Conservation (phyloP, 305 asterid genomes). For the Coffea humblotiana region DNA sequence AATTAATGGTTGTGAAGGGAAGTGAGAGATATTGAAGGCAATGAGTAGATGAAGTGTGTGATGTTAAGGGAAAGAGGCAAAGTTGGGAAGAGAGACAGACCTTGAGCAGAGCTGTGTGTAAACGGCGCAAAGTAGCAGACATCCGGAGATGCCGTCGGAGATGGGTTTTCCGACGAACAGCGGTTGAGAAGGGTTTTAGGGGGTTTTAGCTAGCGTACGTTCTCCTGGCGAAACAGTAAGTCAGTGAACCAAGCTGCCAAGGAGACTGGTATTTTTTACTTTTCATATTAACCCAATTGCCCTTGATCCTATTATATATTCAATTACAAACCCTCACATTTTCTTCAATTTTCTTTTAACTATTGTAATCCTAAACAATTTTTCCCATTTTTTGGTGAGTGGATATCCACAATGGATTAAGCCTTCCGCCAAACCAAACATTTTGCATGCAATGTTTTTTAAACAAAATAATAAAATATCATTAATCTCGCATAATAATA, state of each 20-base stretch:
- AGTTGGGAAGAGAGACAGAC: slow-evolving; percentile 39
- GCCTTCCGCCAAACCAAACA: too few species aligned
- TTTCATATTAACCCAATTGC: not conserved
- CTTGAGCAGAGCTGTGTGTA: slow-evolving; percentile 41
- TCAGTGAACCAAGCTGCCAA: too few species aligned
- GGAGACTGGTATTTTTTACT: not conserved
- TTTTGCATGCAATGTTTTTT: too few species aligned
- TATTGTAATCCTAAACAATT: too few species aligned
- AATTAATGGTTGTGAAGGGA: slow-evolving; percentile 20
- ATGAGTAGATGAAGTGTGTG: slow-evolving; percentile 30
- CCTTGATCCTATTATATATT: not conserved
- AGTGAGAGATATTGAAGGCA: slow-evolving; percentile 22
- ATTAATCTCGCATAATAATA: too few species aligned
- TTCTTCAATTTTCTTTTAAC: not conserved
- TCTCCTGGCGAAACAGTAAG: too few species aligned
- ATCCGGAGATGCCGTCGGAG: slow-evolving; percentile 47
- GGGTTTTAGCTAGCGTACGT: slow-evolving; percentile 2
- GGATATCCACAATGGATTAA: too few species aligned
- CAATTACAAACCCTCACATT: not conserved
- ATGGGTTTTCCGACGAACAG: slow-evolving; percentile 42
- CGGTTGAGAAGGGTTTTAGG: slow-evolving; percentile 37
- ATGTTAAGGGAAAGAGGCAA: slow-evolving; percentile 27
- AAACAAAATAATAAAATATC: too few species aligned
- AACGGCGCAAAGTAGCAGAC: slow-evolving; percentile 53
- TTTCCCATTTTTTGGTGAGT: too few species aligned